phyloP scores from a whole-genome alignment of 2,329 filamentous ascomycete species.

The Arthrobotrys sinensis region DNA sequence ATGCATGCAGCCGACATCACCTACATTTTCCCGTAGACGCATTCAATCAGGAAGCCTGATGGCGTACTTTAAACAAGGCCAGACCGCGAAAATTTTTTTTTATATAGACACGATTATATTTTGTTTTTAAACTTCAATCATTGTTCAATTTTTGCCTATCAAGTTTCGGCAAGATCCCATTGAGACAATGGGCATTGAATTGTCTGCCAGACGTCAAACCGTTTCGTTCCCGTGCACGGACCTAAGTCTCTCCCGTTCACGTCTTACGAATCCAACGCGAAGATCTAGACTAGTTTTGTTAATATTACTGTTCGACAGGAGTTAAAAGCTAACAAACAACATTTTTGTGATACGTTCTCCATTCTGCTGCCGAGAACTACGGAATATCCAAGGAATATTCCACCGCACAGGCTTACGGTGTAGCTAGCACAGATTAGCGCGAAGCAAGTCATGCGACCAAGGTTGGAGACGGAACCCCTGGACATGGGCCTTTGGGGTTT shows the following conservation, averaged over 20 bases:
- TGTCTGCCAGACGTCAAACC: conserved; percentile 23
- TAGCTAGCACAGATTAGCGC: conserved; percentile 53
- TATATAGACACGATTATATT: background rate
- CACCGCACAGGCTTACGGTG: conserved; percentile 52
- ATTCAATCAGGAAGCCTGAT: conserved; percentile 16
- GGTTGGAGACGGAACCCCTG: conserved; percentile 61
- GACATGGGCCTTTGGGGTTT: conserved; percentile 57
- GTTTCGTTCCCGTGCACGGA: conserved; percentile 58
- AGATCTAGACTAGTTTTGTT: conserved; percentile 32
- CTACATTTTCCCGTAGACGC: conserved; percentile 60
- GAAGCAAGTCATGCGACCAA: conserved; percentile 61
- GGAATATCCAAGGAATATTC: conserved; percentile 61
- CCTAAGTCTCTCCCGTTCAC: conserved; percentile 18
- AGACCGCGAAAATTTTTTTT: conserved; percentile 1
- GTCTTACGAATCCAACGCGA: conserved; percentile 38
- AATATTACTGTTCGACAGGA: conserved; percentile 34
- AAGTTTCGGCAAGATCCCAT: conserved; percentile 15
- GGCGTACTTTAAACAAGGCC: conserved; percentile 5
- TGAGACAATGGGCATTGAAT: conserved; percentile 30
- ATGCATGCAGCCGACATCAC: conserved; percentile 61
- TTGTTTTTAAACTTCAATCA: background rate
- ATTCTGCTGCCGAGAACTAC: conserved; percentile 47
- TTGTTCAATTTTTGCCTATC: conserved; percentile 16
- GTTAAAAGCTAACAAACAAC: conserved; percentile 20
- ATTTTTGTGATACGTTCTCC: conserved; percentile 30